A percentile compares a stretch with the other conserved stretches of the same genome.
These are phyloP conservation scores for Aleurites moluccanus DNA, from an alignment of 441 rosid species.

Conservation along the genomic window DNA sequence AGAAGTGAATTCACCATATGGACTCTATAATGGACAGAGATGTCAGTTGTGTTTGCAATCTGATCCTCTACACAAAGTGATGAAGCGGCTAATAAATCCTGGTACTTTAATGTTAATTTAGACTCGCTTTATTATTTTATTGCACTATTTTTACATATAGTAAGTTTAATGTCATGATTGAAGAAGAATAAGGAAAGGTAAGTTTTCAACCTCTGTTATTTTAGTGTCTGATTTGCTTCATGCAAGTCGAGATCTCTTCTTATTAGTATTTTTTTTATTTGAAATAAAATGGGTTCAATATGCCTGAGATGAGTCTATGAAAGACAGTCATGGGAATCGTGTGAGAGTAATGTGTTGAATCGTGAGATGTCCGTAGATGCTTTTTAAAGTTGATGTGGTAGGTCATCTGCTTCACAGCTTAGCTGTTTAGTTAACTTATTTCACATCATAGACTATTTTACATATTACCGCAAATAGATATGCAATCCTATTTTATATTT, in stretches of 20 bases:
- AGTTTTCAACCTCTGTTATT: too few species aligned
- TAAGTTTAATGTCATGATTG: too few species aligned
- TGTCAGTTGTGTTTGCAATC: constrained; percentile 76
- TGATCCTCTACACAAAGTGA: constrained; percentile 59
- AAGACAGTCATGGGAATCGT: background rate
- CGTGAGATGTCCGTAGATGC: background rate
- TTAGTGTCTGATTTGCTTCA: too few species aligned
- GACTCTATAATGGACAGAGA: constrained; percentile 62
- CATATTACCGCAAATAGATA: background rate
- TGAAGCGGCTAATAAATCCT: constrained; percentile 75
- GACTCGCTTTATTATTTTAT: background rate
- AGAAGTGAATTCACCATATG: constrained; percentile 59
- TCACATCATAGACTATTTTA: background rate
- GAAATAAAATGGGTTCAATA: background rate
- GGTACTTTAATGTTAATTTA: too few species aligned
- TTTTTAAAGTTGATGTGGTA: too few species aligned
- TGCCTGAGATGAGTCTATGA: too few species aligned
- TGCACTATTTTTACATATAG: background rate
- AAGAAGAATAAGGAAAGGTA: too few species aligned
- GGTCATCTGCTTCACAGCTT: background rate
- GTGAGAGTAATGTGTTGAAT: background rate
- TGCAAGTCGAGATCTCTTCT: too few species aligned
- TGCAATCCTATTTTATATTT: background rate
- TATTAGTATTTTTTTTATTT: background rate
- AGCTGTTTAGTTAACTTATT: too few species aligned